A percentile compares a stretch with the other conserved stretches of the same genome.
Evolutionary conservation across 805 yeast genomes (phyloP).

Genomic region (Candida vartiovaarae): DNA sequence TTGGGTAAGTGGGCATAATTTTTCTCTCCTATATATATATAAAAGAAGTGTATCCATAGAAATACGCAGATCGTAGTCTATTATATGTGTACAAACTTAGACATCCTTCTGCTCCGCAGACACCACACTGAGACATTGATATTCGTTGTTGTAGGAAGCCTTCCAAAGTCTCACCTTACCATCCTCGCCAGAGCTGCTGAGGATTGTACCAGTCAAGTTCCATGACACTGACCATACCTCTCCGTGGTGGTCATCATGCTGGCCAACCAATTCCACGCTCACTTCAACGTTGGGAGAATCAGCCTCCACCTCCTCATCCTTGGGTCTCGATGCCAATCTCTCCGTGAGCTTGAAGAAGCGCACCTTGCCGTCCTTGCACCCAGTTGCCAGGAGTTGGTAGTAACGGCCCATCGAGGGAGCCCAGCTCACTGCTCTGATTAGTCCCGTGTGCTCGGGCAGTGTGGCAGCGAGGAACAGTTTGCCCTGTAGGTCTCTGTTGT

Average conservation of each 20-base stretch:
- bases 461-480: constrained; percentile 52
- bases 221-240: constrained; percentile 97
- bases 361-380: constrained; percentile 90
- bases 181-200: constrained; percentile 94
- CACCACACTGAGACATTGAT: constrained; percentile 86
- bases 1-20: constrained; percentile 64
- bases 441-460: constrained; percentile 78
- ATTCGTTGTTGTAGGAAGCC: constrained; percentile 74
- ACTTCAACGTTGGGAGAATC: constrained; percentile 24
- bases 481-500: constrained; percentile 44
- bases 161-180: constrained; percentile 92
- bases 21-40: no score
- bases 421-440: constrained; percentile 88
- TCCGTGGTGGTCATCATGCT: constrained; percentile 68
- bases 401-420: constrained; percentile 94
- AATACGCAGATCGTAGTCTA: no score
- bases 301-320: constrained; percentile 15
- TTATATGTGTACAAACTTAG: not conserved
- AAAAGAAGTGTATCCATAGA: no score
- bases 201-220: constrained; percentile 89
- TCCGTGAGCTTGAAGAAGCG: constrained; percentile 75
- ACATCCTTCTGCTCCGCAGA: constrained; percentile 40
- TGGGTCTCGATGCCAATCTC: constrained; percentile 12
- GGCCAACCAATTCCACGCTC: constrained; percentile 54
- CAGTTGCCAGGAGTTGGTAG: constrained; percentile 86